These are phyloP conservation scores for Microcyclosporella mali DNA, from an alignment of 2,329 filamentous ascomycete species.

Conservation along the genomic window DNA sequence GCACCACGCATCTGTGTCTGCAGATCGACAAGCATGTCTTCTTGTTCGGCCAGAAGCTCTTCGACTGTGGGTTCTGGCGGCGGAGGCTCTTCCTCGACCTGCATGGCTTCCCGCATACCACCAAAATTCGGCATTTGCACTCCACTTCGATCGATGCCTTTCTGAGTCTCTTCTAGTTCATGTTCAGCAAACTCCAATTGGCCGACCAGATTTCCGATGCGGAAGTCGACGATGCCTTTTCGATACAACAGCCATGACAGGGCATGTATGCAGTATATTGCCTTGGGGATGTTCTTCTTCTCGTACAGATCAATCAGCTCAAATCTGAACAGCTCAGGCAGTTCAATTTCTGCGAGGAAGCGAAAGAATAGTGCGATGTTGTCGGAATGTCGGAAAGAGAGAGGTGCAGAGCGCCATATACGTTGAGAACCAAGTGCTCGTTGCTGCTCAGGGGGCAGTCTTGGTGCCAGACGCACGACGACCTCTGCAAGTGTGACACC, in stretches of 20 bases:
- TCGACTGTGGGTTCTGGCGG: constrained; percentile 79
- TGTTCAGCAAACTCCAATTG: constrained; percentile 97
- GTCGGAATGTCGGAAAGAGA: constrained; percentile 94
- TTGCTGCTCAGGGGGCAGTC: constrained; percentile 50
- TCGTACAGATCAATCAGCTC: constrained; percentile 97
- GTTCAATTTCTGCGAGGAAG: constrained; percentile 81
- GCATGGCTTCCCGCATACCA: constrained; percentile 94
- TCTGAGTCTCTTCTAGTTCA: constrained; percentile 93
- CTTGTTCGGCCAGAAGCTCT: constrained; percentile 73
- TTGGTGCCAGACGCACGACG: constrained; percentile 79
- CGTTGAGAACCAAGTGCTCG: constrained; percentile 39
- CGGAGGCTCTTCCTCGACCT: constrained; percentile 71
- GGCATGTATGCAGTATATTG: constrained; percentile 97
- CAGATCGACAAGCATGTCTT: constrained; percentile 65
- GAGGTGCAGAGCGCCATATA: constrained; percentile 77
- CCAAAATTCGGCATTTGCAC: constrained; percentile 96
- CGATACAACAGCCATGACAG: constrained; percentile 95
- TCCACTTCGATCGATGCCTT: constrained; percentile 90
- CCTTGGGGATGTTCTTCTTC: constrained; percentile 98
- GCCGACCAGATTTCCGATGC: constrained; percentile 92
- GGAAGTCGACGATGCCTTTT: constrained; percentile 89
- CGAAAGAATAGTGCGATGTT: constrained; percentile 96
- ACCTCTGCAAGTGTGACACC: constrained; percentile 93
- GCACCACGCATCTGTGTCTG: constrained; percentile 84
- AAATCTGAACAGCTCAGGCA: constrained; percentile 94